phyloP scores from a whole-genome alignment of 1,139 yeast species.

The Candida gigantensis region DNA sequence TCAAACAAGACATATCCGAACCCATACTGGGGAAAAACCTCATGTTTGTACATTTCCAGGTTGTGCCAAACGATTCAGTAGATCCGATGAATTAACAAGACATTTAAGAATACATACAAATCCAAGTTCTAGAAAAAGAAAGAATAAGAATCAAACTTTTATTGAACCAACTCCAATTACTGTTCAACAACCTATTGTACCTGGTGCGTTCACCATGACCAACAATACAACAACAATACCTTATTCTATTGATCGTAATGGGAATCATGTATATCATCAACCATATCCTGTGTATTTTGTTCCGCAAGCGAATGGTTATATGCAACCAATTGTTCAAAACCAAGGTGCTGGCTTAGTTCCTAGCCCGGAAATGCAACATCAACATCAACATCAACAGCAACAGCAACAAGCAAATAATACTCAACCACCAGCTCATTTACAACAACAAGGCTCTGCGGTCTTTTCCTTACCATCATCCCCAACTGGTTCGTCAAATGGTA shows the following conservation, averaged over 20 bases:
- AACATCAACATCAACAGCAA: constrained; percentile 14
- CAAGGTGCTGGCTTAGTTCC: constrained; percentile 6
- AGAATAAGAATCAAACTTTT: constrained; percentile 11
- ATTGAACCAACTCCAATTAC: too few species aligned
- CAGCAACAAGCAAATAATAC: constrained; percentile 2
- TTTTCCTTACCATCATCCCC: constrained; percentile 32
- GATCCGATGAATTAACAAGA: constrained; percentile 89
- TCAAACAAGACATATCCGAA: constrained; percentile 89
- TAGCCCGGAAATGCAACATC: constrained; percentile 7
- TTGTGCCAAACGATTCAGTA: constrained; percentile 78
- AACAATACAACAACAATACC: too few species aligned
- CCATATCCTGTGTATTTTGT: constrained; percentile 40
- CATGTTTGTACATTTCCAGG: constrained; percentile 88
- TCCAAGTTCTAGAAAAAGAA: constrained; percentile 64
- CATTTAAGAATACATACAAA: constrained; percentile 86
- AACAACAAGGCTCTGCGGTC: constrained; percentile 26
- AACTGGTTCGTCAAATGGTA: constrained; percentile 19
- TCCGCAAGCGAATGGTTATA: constrained; percentile 21
- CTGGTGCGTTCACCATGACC: too few species aligned
- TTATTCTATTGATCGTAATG: constrained; percentile 36
- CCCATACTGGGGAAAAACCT: constrained; percentile 96
- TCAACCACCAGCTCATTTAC: constrained; percentile 12
- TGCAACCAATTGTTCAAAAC: constrained; percentile 14
- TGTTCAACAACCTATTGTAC: too few species aligned
- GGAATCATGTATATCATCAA: constrained; percentile 35